phyloP scores from a whole-genome alignment of 2,329 filamentous ascomycete species.

The Myrmaecium sp. region DNA sequence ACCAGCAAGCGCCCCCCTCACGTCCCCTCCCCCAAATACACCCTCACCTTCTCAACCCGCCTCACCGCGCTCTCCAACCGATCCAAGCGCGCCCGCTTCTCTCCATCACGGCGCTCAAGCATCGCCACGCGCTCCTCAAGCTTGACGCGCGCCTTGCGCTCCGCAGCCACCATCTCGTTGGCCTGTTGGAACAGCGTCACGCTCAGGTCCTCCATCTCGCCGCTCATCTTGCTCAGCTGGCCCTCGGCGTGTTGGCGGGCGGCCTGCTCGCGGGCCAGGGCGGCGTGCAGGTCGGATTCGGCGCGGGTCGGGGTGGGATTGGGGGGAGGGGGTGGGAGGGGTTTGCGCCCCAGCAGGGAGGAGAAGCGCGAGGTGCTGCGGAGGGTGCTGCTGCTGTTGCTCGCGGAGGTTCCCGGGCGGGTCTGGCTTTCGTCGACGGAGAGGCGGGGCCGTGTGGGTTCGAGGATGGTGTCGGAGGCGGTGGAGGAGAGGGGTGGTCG shows the following conservation, averaged over 20 bases:
- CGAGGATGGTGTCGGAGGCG: constrained; percentile 7
- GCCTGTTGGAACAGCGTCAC: constrained; percentile 64
- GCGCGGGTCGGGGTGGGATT: constrained; percentile 16
- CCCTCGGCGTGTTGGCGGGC: constrained; percentile 54
- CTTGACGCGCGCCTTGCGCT: constrained; percentile 52
- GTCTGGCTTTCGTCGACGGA: constrained; percentile 10
- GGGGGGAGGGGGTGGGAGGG: constrained; percentile 16
- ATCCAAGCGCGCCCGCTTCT: constrained; percentile 53
- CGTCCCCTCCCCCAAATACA: too few species aligned
- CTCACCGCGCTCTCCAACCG: constrained; percentile 52
- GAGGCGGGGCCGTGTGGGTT: constrained; percentile 3
- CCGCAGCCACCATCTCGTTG: constrained; percentile 72
- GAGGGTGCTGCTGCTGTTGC: constrained; percentile 5
- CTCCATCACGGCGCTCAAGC: constrained; percentile 51
- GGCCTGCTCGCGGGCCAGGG: constrained; percentile 48
- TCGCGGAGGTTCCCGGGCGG: constrained; percentile 14
- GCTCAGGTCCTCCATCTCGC: constrained; percentile 64
- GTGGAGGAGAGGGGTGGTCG: constrained; percentile 7
- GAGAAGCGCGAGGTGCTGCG: constrained; percentile 24
- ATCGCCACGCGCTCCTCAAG: constrained; percentile 54
- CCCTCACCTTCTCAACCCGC: constrained; percentile 53
- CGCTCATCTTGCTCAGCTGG: constrained; percentile 46
- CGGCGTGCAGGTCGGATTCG: constrained; percentile 37
- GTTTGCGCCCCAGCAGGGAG: constrained; percentile 24
- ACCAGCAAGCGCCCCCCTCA: constrained; percentile 41